These are phyloP conservation scores for Phaeosphaeriaceae sp. DNA, from an alignment of 2,329 filamentous ascomycete genomes.

Conservation along the genomic window DNA sequence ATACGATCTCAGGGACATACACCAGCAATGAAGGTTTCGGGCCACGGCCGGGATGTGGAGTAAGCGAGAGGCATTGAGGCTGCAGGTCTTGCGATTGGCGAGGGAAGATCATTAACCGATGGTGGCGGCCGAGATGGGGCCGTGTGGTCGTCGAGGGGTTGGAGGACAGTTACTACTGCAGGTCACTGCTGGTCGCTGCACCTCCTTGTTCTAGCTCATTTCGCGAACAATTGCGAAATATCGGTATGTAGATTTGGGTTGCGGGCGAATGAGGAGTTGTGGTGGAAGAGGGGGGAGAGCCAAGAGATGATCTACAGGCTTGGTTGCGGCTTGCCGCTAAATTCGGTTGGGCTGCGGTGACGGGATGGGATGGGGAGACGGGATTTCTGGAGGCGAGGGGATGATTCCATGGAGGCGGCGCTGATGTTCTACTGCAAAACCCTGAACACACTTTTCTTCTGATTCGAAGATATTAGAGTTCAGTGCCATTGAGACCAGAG, in stretches of 20 bases:
- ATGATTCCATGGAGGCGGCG: not conserved
- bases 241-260: not conserved
- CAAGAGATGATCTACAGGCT: not conserved
- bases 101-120: not conserved
- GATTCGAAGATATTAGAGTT: too few species aligned
- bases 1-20: not conserved
- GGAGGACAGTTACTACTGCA: too few species aligned
- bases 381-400: too few species aligned
- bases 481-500: too few species aligned
- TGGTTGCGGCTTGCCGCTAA: not conserved
- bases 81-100: not conserved
- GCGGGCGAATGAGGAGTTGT: not conserved
- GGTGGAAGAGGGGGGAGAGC: too few species aligned
- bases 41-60: not conserved
- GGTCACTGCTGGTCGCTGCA: not conserved
- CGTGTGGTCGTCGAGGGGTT: too few species aligned
- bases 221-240: not conserved
- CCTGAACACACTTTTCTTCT: too few species aligned
- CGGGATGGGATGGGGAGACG: too few species aligned
- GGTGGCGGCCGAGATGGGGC: not conserved
- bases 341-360: not conserved
- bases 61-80: not conserved
- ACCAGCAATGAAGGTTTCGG: not conserved
- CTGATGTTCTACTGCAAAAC: not conserved
- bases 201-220: not conserved